Evolutionary conservation across 768 basidiomycete genomes (phyloP).

Genomic region (Nevesoporus exiguus): DNA sequence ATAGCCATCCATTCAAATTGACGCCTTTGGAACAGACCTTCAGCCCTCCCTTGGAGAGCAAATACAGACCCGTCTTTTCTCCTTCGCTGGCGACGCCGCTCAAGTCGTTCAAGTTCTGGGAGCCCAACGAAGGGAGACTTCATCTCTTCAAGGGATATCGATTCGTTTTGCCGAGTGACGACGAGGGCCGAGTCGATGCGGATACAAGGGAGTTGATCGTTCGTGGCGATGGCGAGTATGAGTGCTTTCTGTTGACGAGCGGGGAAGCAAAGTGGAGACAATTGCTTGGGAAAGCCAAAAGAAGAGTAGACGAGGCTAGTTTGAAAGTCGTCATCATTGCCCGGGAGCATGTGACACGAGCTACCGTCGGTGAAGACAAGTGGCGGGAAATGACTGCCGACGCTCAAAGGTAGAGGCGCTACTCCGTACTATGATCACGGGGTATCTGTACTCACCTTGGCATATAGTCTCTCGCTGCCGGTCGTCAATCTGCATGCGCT

Average conservation of each 20-base stretch:
- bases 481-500: slow-evolving; percentile 48
- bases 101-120: slow-evolving; percentile 58
- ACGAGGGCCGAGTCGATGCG: slow-evolving; percentile 42
- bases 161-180: slow-evolving; percentile 62
- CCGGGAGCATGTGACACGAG: slow-evolving; percentile 43
- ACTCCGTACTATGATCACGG: neutral
- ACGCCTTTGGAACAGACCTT: slow-evolving; percentile 50
- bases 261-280: slow-evolving; percentile 51
- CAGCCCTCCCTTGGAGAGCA: slow-evolving; percentile 46
- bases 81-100: slow-evolving; percentile 45
- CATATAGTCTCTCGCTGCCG: slow-evolving; percentile 39
- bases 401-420: slow-evolving; percentile 44
- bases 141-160: slow-evolving; percentile 50
- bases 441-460: slow-evolving; percentile 9
- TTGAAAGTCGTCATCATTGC: slow-evolving; percentile 52
- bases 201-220: slow-evolving; percentile 53
- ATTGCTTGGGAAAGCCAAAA: slow-evolving; percentile 48
- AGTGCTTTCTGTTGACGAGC: slow-evolving; percentile 52
- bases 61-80: slow-evolving; percentile 58
- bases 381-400: slow-evolving; percentile 55
- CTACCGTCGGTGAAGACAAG: slow-evolving; percentile 48
- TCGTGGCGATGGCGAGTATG: slow-evolving; percentile 58
- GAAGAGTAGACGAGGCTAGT: slow-evolving; percentile 42
- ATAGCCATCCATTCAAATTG: slow-evolving; percentile 32
- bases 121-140: slow-evolving; percentile 60